Conservation (phyloP, 352 stramenopile genomes). For the Globisporangium apiculatum region DNA sequence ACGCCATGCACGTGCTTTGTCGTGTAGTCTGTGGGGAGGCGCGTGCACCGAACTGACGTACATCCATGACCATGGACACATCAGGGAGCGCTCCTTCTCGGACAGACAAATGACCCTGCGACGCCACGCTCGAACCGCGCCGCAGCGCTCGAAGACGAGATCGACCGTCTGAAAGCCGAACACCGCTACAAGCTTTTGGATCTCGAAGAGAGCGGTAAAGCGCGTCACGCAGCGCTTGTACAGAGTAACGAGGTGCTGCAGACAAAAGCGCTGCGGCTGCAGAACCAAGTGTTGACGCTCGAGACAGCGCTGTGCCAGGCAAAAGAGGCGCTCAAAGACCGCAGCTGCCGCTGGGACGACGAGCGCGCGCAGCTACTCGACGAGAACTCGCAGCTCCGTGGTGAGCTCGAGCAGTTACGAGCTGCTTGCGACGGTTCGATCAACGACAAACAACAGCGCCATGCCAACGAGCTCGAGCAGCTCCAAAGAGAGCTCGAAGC, state of each 20-base stretch:
- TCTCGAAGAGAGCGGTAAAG: conserved; percentile 23
- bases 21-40: no score
- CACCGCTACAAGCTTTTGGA: conserved; percentile 28
- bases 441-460: not conserved
- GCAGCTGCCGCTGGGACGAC: conserved; percentile 24
- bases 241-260: conserved; percentile 22
- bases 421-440: no score
- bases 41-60: no score
- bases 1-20: not conserved
- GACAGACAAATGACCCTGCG: conserved; percentile 14
- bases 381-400: conserved; percentile 12
- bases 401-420: conserved; percentile 11
- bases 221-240: conserved; percentile 24
- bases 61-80: not conserved
- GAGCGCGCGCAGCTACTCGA: conserved; percentile 20
- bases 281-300: conserved; percentile 45
- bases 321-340: conserved; percentile 30
- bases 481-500: conserved; percentile 2
- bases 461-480: conserved; percentile 5
- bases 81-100: conserved; percentile 42
- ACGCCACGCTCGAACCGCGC: conserved; percentile 28
- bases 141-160: conserved; percentile 52
- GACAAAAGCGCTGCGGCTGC: conserved; percentile 36
- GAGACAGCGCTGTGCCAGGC: conserved; percentile 26
- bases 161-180: conserved; percentile 42